Evolutionary conservation across 768 basidiomycete genomes (phyloP), one percentile per base, ranked within the genome.

Genomic region (Panus rudis): DNA sequence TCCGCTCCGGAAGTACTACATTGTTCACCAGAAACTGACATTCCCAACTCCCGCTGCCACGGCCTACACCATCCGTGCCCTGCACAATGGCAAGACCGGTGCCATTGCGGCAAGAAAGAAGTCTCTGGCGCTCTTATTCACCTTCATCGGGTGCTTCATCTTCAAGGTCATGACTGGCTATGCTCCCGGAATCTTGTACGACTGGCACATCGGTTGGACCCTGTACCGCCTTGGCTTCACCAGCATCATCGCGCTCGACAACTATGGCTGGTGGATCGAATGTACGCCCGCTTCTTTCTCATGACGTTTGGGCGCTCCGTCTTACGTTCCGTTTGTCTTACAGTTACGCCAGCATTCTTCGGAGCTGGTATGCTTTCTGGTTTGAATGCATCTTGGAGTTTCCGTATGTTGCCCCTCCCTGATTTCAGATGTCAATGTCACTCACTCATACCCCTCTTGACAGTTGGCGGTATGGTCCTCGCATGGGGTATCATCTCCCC

Each of bases 41-140:
- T 81, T 81, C 65, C 79, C 78, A 1, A 79, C 79, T 1, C 76
- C 75, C 22, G 75, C 81, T 45, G 82, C 80, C 13, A 78, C 79
- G 26, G 81, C 79, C 8, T 79, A 72, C 50, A 79, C 76, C 21
- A 80, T 82, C 50, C 77, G 71, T 26, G 77, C 78, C 7, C 60
- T 79, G 23, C 81, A 81, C 47, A 67, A 69, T 26, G 72, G 72
- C 13, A 65, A 61, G 41, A 60, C 64, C 19, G 78, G 76, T 27
- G 75, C 75, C 11, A 56, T 61, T 21, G 68, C 66, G 6, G 78
- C 79, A 17, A 68, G 61, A 53, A 75, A 76, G 58, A 82, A 81
- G 63, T 69, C 77, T 1, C 60, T 74, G 31, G 69, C 66, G 7
- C 63, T 81, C 19, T 54, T 74, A 3, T 61, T 64, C 40, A 61